Percentiles rank a stretch among this genome's conserved stretches.
phyloP scores from a whole-genome alignment of 2,329 filamentous ascomycete species.

The Ophiocordyceps camponoti-floridani region DNA sequence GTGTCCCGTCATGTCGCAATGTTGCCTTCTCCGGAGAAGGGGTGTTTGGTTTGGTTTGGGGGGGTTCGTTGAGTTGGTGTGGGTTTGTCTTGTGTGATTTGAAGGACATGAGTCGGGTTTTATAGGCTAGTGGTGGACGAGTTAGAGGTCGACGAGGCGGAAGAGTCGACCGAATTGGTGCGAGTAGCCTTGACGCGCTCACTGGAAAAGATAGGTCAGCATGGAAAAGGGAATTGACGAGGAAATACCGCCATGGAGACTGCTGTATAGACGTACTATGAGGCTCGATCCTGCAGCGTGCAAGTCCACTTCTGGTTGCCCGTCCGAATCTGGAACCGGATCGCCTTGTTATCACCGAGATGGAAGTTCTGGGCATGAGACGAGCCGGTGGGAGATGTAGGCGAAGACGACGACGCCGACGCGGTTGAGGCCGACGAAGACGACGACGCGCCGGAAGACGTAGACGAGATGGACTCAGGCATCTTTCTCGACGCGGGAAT shows the following conservation, averaged over 20 bases:
- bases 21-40: too few relatives aligned
- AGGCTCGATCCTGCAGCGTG: slow-evolving; percentile 23
- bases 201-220: slow-evolving; percentile 7
- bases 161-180: slow-evolving; percentile 17
- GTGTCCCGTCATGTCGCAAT: too few relatives aligned
- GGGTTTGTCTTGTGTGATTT: too few relatives aligned
- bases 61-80: too few relatives aligned
- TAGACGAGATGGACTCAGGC: slow-evolving; percentile 4
- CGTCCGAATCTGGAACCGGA: slow-evolving; percentile 28
- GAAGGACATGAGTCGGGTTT: too few relatives aligned
- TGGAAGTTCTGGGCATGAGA: slow-evolving; percentile 5
- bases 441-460: slow-evolving; percentile 4
- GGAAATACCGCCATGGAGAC: neutral
- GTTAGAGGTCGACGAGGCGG: slow-evolving; percentile 7
- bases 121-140: slow-evolving; percentile 6
- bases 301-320: slow-evolving; percentile 20
- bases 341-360: slow-evolving; percentile 19
- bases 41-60: too few relatives aligned
- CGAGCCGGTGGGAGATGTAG: slow-evolving; percentile 2
- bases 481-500: slow-evolving; percentile 1
- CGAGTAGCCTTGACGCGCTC: slow-evolving; percentile 21
- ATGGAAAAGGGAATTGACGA: neutral
- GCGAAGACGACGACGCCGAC: too few relatives aligned
- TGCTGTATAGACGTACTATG: slow-evolving; percentile 18
- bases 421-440: neutral